These are phyloP conservation scores for Starmerella apis DNA, from an alignment of 805 yeast species.

Conservation along the genomic window DNA sequence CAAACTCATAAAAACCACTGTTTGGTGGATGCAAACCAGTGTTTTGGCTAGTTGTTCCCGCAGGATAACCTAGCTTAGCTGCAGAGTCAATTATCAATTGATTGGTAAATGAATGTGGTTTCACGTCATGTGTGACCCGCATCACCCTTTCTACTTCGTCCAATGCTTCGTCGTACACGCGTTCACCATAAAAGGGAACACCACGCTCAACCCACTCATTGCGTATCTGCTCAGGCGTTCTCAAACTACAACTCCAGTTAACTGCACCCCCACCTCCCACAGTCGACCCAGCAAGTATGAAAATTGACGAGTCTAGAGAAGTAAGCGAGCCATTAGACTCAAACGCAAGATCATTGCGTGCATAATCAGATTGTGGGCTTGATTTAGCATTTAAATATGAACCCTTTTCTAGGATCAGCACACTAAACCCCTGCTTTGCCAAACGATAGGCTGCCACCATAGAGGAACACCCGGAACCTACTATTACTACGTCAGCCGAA, in stretches of 20 bases:
- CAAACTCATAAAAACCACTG: constrained; percentile 42
- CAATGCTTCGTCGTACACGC: constrained; percentile 37
- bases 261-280: constrained; percentile 52
- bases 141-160: constrained; percentile 41
- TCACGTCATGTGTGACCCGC: constrained; percentile 37
- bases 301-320: constrained; percentile 32
- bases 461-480: constrained; percentile 47
- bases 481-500: constrained; percentile 35
- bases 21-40: constrained; percentile 36
- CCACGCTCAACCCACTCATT: constrained; percentile 43
- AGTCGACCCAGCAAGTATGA: constrained; percentile 42
- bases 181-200: constrained; percentile 39
- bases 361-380: constrained; percentile 33
- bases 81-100: constrained; percentile 37
- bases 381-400: constrained; percentile 35
- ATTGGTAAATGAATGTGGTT: constrained; percentile 39
- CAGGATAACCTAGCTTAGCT: constrained; percentile 38
- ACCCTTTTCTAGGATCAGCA: constrained; percentile 45
- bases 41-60: constrained; percentile 39
- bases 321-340: constrained; percentile 36
- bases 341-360: constrained; percentile 34
- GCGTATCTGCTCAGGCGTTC: constrained; percentile 42
- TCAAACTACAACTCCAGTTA: constrained; percentile 47
- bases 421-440: constrained; percentile 36
- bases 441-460: constrained; percentile 44